These are phyloP conservation scores for Chrysoporthe austroafricana DNA, from an alignment of 2,329 filamentous ascomycete species.

Conservation along the genomic window DNA sequence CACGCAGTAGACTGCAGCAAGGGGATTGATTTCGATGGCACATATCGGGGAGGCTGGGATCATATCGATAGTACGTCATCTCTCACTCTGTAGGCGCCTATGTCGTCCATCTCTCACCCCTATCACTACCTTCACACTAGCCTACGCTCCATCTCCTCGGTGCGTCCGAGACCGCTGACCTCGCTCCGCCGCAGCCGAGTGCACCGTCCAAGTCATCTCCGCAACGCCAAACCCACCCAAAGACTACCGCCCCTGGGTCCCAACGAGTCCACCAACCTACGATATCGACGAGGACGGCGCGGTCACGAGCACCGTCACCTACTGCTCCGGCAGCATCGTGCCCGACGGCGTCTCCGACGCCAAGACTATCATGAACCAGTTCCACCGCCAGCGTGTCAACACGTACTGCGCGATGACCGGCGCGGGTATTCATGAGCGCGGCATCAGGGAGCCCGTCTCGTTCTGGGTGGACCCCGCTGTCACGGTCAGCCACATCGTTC, in stretches of 20 bases:
- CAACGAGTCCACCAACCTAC: neutral
- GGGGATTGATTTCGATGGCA: neutral
- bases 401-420: slow-evolving; percentile 9
- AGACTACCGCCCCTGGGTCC: neutral
- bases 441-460: neutral
- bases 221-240: neutral
- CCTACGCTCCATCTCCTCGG: neutral
- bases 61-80: neutral
- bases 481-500: slow-evolving; percentile 4
- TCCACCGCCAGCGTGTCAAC: neutral
- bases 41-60: neutral
- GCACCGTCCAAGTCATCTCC: neutral
- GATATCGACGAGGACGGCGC: neutral
- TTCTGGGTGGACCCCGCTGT: slow-evolving; percentile 3
- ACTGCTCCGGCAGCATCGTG: slow-evolving; percentile 78
- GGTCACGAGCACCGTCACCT: slow-evolving; percentile 55
- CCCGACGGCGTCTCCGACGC: slow-evolving; percentile 70
- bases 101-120: neutral
- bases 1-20: neutral
- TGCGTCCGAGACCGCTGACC: neutral
- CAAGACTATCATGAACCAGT: slow-evolving; percentile 3
- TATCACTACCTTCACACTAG: neutral
- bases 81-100: neutral
- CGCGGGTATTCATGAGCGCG: neutral
- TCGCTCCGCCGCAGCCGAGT: neutral